Base-by-base conservation (phyloP, 208 protist genomes). In the Kentomonas sorsogonicus region DNA sequence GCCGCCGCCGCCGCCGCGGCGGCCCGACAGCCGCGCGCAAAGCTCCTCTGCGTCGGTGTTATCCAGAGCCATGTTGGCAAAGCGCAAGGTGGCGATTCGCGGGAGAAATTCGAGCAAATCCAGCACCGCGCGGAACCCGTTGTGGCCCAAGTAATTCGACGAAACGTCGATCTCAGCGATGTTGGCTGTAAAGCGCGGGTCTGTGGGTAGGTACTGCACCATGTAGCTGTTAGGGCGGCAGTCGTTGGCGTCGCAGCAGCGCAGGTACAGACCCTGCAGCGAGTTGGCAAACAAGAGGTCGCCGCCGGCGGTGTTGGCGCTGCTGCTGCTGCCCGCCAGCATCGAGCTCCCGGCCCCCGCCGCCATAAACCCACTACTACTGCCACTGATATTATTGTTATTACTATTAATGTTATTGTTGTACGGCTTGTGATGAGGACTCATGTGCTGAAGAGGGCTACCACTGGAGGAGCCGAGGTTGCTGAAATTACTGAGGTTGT, bases 141-240 rank as follows among this genome's bases (percentile, higher is more conserved):
- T 86, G 58, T 77, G 85, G 30, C 89, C 89, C n/a, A 95, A 66
- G 60, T 95, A 95, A 66, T 92, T 95, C n/a, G 69, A 72, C 36
- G 66, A 91, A 16, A 95, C 64, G 61, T 95, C 89, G 20, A 95
- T 59, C 74, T 93, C 89, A 64, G 85, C 71, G 0, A 95, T 72
- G 23, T 63, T 56, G 43, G 70, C 60, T 1, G 80, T 88, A 47
- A 93, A 87, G 43, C 73, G 66, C n/a, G 85, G 68, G 48, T 95
- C 74, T 3, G 64, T 73, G 23, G 89, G 89, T 25, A 95, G 72
- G 57, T 89, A 86, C 36, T 79, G 66, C 45, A 95, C 63, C 29
- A 95, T 72, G 50, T 93, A 81, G 74, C 84, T 92, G 64, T 95
- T 95, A n/a, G 89, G 85, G 22, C 66, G 61, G 72, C 84, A 92